A percentile compares a stretch with the other conserved stretches of the same genome.
Evolutionary conservation across 2,329 filamentous ascomycete species (phyloP).

Genomic region (Venturia oleaginea): DNA sequence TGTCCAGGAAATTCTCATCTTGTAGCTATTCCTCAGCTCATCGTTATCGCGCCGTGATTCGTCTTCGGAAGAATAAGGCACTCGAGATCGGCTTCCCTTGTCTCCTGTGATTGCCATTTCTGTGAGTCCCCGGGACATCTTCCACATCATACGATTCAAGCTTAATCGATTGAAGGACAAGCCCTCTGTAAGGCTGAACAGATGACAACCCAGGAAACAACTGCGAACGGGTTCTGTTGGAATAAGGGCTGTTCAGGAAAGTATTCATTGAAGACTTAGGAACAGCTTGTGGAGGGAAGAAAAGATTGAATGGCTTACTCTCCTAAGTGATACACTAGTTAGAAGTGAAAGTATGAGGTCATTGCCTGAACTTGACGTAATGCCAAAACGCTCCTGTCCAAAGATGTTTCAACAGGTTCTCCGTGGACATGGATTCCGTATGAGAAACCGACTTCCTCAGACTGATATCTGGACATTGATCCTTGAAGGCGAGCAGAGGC

Average conservation of each 20-base stretch:
- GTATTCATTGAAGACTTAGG: no score
- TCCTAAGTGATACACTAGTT: no score
- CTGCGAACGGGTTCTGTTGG: no score
- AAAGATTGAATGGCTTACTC: no score
- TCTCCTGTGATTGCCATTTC: neutral
- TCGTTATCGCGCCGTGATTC: neutral
- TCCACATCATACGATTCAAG: neutral
- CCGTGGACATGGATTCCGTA: neutral
- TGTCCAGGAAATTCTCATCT: neutral
- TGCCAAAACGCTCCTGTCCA: no score
- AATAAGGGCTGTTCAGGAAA: no score
- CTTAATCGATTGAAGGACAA: neutral
- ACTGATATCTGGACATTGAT: neutral
- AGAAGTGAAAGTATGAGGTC: no score
- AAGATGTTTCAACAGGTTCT: neutral
- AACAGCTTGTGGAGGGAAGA: no score
- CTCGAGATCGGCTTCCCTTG: neutral
- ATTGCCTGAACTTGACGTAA: no score
- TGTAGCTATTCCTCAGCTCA: neutral
- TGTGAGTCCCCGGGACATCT: neutral
- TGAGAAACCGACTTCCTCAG: neutral
- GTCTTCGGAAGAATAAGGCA: neutral
- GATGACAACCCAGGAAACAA: neutral
- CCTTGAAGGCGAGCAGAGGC: neutral
- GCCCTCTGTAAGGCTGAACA: conserved; percentile 6